Conservation (phyloP, 768 basidiomycete genomes). For the Sporobolomyces pararoseus region DNA sequence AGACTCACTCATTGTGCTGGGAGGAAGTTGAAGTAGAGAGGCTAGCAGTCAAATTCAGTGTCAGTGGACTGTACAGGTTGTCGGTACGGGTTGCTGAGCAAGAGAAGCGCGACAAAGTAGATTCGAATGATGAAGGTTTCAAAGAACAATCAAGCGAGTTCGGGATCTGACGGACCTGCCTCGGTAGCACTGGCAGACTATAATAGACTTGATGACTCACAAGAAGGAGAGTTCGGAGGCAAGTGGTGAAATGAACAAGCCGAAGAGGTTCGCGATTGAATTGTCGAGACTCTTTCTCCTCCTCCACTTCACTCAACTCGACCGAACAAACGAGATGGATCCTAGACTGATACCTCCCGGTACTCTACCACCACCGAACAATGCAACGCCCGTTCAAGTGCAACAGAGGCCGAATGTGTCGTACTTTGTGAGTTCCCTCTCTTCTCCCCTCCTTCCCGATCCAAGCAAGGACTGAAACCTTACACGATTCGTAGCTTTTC, state of each 20-base stretch:
- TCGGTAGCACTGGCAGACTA: too few species aligned
- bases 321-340: background rate
- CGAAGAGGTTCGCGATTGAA: too few species aligned
- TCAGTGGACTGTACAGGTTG: too few species aligned
- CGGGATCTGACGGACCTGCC: too few species aligned
- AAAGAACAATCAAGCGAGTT: too few species aligned
- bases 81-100: too few species aligned
- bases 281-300: too few species aligned
- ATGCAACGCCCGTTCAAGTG: background rate
- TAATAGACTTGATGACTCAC: too few species aligned
- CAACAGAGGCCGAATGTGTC: conserved; percentile 26
- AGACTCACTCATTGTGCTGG: conserved; percentile 13
- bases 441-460: background rate
- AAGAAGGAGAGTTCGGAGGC: too few species aligned
- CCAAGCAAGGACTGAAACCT: background rate
- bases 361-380: background rate
- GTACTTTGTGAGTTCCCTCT: conserved; percentile 17
- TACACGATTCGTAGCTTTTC: conserved; percentile 10
- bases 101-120: too few species aligned
- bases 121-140: too few species aligned
- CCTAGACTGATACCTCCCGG: conserved; percentile 6
- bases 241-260: too few species aligned
- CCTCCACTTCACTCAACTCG: background rate
- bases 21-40: background rate
- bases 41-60: background rate